Evolutionary conservation across 805 yeast genomes (phyloP).

Genomic region (Saccharomycopsis sp.): DNA sequence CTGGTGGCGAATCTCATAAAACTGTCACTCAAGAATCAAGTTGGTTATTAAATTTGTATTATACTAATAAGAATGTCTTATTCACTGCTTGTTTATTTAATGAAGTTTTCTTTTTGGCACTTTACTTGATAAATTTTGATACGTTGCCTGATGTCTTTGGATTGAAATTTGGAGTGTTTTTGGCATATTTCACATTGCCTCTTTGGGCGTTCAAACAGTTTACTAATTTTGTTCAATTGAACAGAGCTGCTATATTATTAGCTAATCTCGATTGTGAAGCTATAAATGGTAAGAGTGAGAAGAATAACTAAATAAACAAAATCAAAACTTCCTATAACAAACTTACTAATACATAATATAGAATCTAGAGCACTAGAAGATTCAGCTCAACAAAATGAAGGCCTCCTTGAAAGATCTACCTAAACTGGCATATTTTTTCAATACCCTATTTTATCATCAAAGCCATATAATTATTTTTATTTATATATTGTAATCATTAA

Average conservation of each 20-base stretch:
- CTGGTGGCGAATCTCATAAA: conserved; percentile 81
- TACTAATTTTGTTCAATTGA: conserved; percentile 82
- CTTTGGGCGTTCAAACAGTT: conserved; percentile 86
- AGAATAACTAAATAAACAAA: neutral
- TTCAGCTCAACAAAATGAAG: no score
- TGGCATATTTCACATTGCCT: conserved; percentile 44
- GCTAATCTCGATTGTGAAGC: conserved; percentile 71
- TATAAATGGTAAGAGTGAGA: conserved; percentile 26
- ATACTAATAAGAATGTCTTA: conserved; percentile 75
- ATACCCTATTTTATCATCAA: no score
- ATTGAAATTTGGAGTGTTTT: conserved; percentile 13
- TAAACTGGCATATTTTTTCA: no score
- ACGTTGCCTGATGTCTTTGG: conserved; percentile 28
- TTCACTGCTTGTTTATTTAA: conserved; percentile 89
- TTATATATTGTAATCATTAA: neutral
- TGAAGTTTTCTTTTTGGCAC: conserved; percentile 86
- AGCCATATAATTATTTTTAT: neutral
- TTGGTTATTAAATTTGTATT: conserved; percentile 73
- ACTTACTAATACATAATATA: neutral
- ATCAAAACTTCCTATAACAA: neutral
- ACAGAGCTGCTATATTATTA: conserved; percentile 73
- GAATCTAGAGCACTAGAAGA: neutral
- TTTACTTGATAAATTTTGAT: conserved; percentile 66
- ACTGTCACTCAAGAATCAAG: conserved; percentile 64
- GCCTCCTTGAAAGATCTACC: no score